These are phyloP conservation scores for Panus rudis DNA, from an alignment of 768 basidiomycete genomes.

Conservation along the genomic window DNA sequence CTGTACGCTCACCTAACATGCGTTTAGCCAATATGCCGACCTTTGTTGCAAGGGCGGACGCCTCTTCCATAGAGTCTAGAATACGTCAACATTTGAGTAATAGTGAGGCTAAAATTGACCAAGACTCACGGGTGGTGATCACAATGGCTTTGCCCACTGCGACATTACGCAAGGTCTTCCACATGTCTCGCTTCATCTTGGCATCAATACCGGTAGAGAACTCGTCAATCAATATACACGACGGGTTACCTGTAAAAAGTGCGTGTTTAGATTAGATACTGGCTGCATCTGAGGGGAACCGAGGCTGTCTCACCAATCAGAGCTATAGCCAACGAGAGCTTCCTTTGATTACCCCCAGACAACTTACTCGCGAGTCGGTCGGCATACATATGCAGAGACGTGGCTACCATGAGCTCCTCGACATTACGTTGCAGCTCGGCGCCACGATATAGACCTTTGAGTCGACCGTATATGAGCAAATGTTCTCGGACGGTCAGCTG, in stretches of 20 bases:
- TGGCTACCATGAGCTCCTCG: conserved; percentile 48
- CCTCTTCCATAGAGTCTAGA: conserved; percentile 79
- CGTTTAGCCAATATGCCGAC: conserved; percentile 71
- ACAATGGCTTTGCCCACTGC: conserved; percentile 63
- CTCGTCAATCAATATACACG: conserved; percentile 76
- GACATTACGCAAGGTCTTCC: conserved; percentile 61
- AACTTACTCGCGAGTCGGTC: conserved; percentile 68
- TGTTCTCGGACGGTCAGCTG: conserved; percentile 77
- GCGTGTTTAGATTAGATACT: neutral
- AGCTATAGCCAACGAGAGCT: conserved; percentile 69
- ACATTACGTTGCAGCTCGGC: conserved; percentile 47
- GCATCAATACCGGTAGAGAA: conserved; percentile 81
- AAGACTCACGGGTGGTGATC: conserved; percentile 58
- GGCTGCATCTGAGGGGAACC: neutral
- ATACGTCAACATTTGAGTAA: neutral
- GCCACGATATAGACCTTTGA: conserved; percentile 58
- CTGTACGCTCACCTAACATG: conserved; percentile 46
- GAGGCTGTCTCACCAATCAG: conserved; percentile 43
- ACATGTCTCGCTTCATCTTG: conserved; percentile 81
- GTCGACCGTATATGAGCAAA: conserved; percentile 59
- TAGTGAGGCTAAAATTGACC: neutral
- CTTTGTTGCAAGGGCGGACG: conserved; percentile 66
- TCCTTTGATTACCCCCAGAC: conserved; percentile 76
- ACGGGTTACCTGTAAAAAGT: conserved; percentile 50
- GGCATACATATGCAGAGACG: conserved; percentile 52